Evolutionary conservation across 805 yeast genomes (phyloP).

Genomic region (Candida suzukii): DNA sequence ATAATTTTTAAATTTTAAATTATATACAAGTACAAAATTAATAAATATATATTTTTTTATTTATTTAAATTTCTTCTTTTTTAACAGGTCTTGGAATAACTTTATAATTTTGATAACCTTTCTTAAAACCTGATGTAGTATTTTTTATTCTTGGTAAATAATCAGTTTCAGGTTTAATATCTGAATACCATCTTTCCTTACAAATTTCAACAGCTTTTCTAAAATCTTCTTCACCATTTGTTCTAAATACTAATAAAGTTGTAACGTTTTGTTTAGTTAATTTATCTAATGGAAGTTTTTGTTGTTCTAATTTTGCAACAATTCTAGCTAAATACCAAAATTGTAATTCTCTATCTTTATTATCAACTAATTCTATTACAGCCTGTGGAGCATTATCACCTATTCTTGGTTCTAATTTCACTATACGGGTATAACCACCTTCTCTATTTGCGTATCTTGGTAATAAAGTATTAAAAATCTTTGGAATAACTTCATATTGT

Average conservation of each 20-base stretch:
- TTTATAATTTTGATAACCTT: slow-evolving; percentile 18
- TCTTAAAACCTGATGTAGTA: slow-evolving; percentile 23
- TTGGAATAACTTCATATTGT: slow-evolving; percentile 47
- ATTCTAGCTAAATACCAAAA: slow-evolving; percentile 74
- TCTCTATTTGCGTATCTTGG: slow-evolving; percentile 54
- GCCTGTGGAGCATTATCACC: slow-evolving; percentile 92
- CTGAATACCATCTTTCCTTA: slow-evolving; percentile 37
- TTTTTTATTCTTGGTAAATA: slow-evolving; percentile 25
- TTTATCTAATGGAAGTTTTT: slow-evolving; percentile 43
- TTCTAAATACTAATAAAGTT: slow-evolving; percentile 38
- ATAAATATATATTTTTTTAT: neutral
- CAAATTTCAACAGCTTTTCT: slow-evolving; percentile 53
- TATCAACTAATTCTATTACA: slow-evolving; percentile 77
- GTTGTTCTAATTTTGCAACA: slow-evolving; percentile 73
- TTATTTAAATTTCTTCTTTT: neutral
- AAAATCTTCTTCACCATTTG: slow-evolving; percentile 48
- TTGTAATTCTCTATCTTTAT: slow-evolving; percentile 50
- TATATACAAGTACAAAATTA: neutral
- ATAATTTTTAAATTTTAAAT: no score
- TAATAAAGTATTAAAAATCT: slow-evolving; percentile 57
- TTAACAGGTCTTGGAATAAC: slow-evolving; percentile 23
- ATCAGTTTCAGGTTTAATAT: slow-evolving; percentile 6
- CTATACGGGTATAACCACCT: slow-evolving; percentile 83
- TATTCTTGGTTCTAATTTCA: slow-evolving; percentile 75
- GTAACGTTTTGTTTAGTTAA: slow-evolving; percentile 52